Evolutionary conservation across 441 rosid species (phyloP), one percentile per base, ranked within the genome.

Genomic region (Adansonia madagascariensis): DNA sequence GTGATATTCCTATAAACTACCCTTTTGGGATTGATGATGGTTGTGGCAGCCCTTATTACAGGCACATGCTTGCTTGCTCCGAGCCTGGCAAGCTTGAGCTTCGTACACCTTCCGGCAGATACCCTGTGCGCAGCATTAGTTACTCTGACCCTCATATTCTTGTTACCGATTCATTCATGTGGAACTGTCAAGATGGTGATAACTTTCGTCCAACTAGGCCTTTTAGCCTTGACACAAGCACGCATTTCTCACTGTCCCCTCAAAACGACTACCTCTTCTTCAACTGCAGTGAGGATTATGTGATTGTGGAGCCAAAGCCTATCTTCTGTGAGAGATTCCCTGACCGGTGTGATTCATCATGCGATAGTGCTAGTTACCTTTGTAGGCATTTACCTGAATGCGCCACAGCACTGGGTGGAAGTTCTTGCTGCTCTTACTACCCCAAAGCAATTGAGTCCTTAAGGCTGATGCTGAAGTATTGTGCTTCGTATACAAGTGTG

Each of bases 251-350:
- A 0, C 91, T 94, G 71, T 94, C 98, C 43, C 63, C 88, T 43
- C 92, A 94, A 57, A 96, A 94, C 56, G 99, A 96, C 79, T 92
- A 92, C 82, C 87, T 94, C 46, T 96, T 96, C 89, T 92, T 96
- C 89, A 96, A 96, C 62, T 96, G 99, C 47, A 87, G 92, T 18
- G 79, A 84, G 18, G 88, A 88, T 27, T 82, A 85, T 47, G 97
- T 92, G 65, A 92, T 96, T 49, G 86, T 92, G 1, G 92, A 94
- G 87, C 94, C 98, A 0, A 92, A 87, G 81, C 92, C 97, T 0
- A 83, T 91, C 60, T 94, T 92, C 82, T 94, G 99, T 18, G 94
- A 94, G 79, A 82, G 94, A 59, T 94, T 90, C 82, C 99, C 98
- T 0, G 96, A 94, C 24, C 87, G 87, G 57, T 96, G 99, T 7